Conservation (phyloP, 179 eudicot species). For the Drosera spatulata region DNA sequence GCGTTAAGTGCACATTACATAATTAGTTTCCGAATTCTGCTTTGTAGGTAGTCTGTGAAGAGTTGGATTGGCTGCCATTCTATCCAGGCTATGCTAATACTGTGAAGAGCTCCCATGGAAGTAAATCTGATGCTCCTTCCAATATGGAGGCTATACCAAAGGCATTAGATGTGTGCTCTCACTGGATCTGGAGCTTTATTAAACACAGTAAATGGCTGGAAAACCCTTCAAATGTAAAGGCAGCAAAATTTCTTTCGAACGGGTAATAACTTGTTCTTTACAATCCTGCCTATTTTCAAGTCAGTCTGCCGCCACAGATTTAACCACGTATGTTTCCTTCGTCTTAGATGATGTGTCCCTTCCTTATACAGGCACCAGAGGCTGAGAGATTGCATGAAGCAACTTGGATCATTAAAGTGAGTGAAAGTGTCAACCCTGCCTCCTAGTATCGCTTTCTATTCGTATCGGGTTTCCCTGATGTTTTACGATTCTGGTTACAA, state of each 20-base stretch:
- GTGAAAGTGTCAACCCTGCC: constrained; percentile 10
- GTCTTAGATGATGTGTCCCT: not conserved
- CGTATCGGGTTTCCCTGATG: no score
- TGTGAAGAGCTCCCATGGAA: constrained; percentile 34
- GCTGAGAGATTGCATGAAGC: constrained; percentile 53
- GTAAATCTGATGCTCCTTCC: constrained; percentile 44
- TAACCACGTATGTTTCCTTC: not conserved
- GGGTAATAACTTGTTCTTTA: constrained; percentile 33
- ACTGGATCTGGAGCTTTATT: constrained; percentile 79
- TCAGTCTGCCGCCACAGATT: not conserved
- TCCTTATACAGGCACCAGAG: constrained; percentile 45
- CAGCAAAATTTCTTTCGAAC: constrained; percentile 73
- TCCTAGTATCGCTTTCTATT: not conserved
- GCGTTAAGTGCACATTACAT: constrained; percentile 5
- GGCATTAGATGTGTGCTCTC: constrained; percentile 70
- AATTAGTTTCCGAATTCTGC: constrained; percentile 6
- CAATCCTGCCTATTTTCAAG: no score
- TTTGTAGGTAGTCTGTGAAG: constrained; percentile 89
- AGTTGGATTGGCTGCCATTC: constrained; percentile 93
- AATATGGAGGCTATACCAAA: constrained; percentile 64
- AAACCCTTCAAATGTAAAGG: constrained; percentile 83
- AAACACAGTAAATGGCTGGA: constrained; percentile 90
- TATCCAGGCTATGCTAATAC: constrained; percentile 70
- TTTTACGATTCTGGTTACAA: no score
- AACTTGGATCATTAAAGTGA: constrained; percentile 58